A percentile compares a stretch with the other conserved stretches of the same genome.
These are phyloP conservation scores for Petasospora fabianii DNA, from an alignment of 1,139 yeast genomes.

Conservation along the genomic window DNA sequence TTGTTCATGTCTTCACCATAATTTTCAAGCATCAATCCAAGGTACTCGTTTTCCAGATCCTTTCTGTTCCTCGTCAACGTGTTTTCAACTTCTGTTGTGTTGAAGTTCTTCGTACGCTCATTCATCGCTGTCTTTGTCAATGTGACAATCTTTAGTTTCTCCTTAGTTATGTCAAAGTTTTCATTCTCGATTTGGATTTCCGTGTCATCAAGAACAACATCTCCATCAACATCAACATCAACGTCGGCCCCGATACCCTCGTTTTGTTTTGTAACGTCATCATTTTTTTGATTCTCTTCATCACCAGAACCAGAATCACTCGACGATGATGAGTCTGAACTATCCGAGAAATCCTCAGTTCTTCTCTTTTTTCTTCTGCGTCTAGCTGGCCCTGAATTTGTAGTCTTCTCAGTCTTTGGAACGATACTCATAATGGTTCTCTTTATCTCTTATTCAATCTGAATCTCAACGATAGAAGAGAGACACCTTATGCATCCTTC, in stretches of 20 bases:
- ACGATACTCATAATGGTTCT: constrained; percentile 22
- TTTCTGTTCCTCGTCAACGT: constrained; percentile 32
- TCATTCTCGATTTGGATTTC: constrained; percentile 29
- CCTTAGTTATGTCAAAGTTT: constrained; percentile 26
- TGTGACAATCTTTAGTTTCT: constrained; percentile 22
- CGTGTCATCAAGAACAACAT: constrained; percentile 39
- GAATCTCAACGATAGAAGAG: too few species aligned
- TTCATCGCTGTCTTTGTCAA: constrained; percentile 26
- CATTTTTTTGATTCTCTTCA: constrained; percentile 4
- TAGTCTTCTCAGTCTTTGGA: constrained; percentile 22
- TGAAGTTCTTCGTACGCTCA: constrained; percentile 21
- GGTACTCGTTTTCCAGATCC: constrained; percentile 48
- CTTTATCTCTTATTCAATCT: too few species aligned
- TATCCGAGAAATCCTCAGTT: constrained; percentile 57
- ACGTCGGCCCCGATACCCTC: constrained; percentile 14
- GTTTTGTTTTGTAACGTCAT: constrained; percentile 7
- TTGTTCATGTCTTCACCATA: constrained; percentile 63
- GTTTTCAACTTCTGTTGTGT: constrained; percentile 19
- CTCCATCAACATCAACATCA: constrained; percentile 20
- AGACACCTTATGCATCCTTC: too few species aligned
- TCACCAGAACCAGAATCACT: too few species aligned
- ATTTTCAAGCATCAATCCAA: constrained; percentile 53
- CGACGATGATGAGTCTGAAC: constrained; percentile 36
- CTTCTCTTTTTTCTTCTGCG: constrained; percentile 72
- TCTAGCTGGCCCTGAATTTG: constrained; percentile 29